These are phyloP conservation scores for Teunomyces tritomae DNA, from an alignment of 805 yeast genomes.

Conservation along the genomic window DNA sequence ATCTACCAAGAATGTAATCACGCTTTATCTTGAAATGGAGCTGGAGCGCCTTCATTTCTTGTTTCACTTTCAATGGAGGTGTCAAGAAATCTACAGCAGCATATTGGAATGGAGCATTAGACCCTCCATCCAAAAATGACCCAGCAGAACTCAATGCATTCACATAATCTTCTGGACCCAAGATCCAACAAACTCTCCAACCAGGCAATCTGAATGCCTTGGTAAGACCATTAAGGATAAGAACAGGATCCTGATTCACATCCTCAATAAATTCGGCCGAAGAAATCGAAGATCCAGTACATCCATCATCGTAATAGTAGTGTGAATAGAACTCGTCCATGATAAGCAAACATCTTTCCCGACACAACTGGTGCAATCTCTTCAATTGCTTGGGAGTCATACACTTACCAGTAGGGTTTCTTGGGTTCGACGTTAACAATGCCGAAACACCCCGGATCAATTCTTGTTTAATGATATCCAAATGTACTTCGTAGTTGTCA, in stretches of 20 bases:
- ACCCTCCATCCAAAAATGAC: conserved; percentile 59
- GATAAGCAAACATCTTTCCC: conserved; percentile 52
- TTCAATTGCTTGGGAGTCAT: conserved; percentile 47
- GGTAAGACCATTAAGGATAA: conserved; percentile 58
- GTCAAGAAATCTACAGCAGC: conserved; percentile 55
- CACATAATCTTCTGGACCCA: conserved; percentile 61
- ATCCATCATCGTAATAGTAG: conserved; percentile 53
- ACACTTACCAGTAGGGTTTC: conserved; percentile 61
- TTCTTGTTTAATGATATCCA: conserved; percentile 51
- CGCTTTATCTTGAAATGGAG: conserved; percentile 55
- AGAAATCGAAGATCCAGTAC: conserved; percentile 50
- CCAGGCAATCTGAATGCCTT: conserved; percentile 63
- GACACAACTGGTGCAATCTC: conserved; percentile 51
- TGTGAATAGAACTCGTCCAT: conserved; percentile 66
- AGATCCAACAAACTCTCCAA: conserved; percentile 63
- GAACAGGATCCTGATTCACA: conserved; percentile 57
- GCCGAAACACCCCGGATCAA: conserved; percentile 58
- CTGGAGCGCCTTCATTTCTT: conserved; percentile 58
- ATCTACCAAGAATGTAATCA: conserved; percentile 50
- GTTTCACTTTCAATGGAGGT: conserved; percentile 44
- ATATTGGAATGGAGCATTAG: conserved; percentile 59
- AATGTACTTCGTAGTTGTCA: conserved; percentile 55
- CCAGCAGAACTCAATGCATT: conserved; percentile 57
- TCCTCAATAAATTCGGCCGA: conserved; percentile 53
- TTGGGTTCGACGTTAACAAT: conserved; percentile 55